Percentiles rank a stretch among this genome's conserved stretches.
These are phyloP conservation scores for Fraxinus anomala DNA, from an alignment of 257 asterid species.

Conservation along the genomic window DNA sequence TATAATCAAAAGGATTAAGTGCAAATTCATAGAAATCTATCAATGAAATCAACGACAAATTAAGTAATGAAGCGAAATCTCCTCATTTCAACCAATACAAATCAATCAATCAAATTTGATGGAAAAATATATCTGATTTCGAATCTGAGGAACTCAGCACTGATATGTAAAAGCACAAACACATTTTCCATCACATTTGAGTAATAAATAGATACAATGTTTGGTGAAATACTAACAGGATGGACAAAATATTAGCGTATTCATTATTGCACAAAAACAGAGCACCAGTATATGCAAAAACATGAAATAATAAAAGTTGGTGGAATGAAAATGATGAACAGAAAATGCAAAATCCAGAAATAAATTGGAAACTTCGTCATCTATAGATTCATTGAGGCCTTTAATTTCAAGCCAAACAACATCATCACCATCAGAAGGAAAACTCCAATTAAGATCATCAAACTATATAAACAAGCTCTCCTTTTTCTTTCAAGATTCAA, in stretches of 20 bases:
- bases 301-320: background rate
- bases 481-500: background rate
- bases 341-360: slow-evolving; percentile 14
- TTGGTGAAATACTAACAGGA: too few species aligned
- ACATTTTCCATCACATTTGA: background rate
- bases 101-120: background rate
- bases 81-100: background rate
- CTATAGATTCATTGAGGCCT: slow-evolving; percentile 11
- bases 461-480: background rate
- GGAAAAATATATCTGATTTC: background rate
- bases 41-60: background rate
- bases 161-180: slow-evolving; percentile 1
- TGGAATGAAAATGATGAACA: background rate
- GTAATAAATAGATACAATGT: slow-evolving; percentile 10
- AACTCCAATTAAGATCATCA: slow-evolving; percentile 20
- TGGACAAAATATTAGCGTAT: background rate
- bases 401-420: slow-evolving; percentile 12
- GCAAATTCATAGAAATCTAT: background rate
- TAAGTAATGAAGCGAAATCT: background rate
- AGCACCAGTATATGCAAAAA: background rate
- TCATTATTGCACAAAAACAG: slow-evolving; percentile 5
- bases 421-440: slow-evolving; percentile 15
- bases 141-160: slow-evolving; percentile 7
- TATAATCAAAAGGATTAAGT: slow-evolving; percentile 2
- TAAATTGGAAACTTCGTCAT: slow-evolving; percentile 21